Evolutionary conservation across 352 stramenopile genomes (phyloP), one percentile per base, ranked within the genome.

Genomic region (Pythium phragmiticola): DNA sequence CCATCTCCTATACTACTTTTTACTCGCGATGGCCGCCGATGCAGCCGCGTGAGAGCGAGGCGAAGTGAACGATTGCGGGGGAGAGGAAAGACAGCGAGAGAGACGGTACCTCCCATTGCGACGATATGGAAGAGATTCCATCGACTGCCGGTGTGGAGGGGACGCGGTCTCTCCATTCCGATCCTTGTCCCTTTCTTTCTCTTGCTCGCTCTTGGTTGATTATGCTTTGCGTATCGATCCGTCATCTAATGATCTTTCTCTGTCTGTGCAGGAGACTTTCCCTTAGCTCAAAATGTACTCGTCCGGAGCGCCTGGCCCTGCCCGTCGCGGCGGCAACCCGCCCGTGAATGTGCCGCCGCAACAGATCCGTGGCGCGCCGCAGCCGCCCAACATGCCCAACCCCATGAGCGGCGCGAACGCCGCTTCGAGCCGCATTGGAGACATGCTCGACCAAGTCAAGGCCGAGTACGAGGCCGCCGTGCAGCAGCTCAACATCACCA

Each of bases 401-500:
- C 69, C 74, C 16, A 84, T 78, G 73, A 70, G 75, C 23, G 77
- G 77, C 54, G 74, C 77, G 5, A 75, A 73, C 36, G 80, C 72
- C 6, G 78, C 63, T 12, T 68, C 79, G 3, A 87, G 57, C 34
- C 82, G 84, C 47, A 78, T 94, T 9, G 74, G 82, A 30, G 86
- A 94, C 50, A 92, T 93, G 82, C 73, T 94, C 33, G 86, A 94
- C 68, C 84, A 90, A 50, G 77, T 91, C 26, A 94, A 94, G 66
- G 83, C 69, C 52, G 86, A 94, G 66, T 94, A 92, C 60, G 84
- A 94, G 61, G 82, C 78, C 16, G 78, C 85, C 13, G 81, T 94
- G 47, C 86, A 94, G 69, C 86, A 94, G 63, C 76, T 94, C 2
- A 92, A 93, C 70, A 92, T 93, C 60, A 76, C 77, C 69, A 94